Base-by-base conservation (phyloP, 768 basidiomycete species). In the Rhodocollybia butyracea region DNA sequence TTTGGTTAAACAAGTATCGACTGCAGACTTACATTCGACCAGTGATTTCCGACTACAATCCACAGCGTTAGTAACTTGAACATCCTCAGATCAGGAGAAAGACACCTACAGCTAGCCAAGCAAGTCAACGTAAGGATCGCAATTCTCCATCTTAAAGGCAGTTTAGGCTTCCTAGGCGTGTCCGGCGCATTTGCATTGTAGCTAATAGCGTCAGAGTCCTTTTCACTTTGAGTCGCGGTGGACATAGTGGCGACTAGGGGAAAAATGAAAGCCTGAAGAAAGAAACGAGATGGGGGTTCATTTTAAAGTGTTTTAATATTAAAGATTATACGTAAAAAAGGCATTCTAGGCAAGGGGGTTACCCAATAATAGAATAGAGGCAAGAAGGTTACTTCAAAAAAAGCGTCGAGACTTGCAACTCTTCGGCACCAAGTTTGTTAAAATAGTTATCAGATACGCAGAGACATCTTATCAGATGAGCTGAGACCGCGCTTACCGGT, bases 41-140 rank as follows among this genome's bases (percentile, higher is more conserved):
- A 75, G 55, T 75, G 73, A 57, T 75, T 74, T 2, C 73, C 73
- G 46, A 75, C 73, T 75, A 52, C 26, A 52, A 26, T 5, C 5
- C 8, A 39, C 40, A 22, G 17, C 13, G 19, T 50, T 11, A 41
- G 39, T 11, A 51, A 32, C 54, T 13, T 42, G 40, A 43, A 46
- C 30, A 1, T 21, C 17, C 12, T 27, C 11, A 46, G 12, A 21
- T 11, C 29, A 17, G 31, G 8, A 29, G 6, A 26, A 10, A 11
- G 12, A 11, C 24, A 69, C 74, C 46, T 45, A 74, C 74, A 75
- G 21, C 71, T 72, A 50, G 72, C 73, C 56, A 75, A 55, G 62
- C 74, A 75, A 4, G 72, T 74, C 63, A 74, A 55, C 22, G 69
- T 56, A 32, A 73, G 66, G 58, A 75, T 70, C 22, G 60, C 61